These are phyloP conservation scores for Phytophthora sp. DNA, from an alignment of 352 stramenopile species.

Conservation along the genomic window DNA sequence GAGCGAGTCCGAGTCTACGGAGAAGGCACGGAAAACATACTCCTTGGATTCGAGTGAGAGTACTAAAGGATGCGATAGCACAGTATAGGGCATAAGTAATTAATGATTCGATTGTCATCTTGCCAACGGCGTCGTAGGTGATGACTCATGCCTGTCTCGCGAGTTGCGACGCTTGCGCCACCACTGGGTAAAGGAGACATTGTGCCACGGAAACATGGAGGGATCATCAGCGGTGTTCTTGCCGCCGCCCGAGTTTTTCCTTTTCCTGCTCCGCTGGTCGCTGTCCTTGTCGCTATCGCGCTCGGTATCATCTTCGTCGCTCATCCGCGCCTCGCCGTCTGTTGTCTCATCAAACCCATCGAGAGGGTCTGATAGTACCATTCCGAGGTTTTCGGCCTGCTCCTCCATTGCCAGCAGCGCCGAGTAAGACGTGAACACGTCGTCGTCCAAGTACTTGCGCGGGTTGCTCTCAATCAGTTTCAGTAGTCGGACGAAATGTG, in stretches of 20 bases:
- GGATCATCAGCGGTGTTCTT: slow-evolving; percentile 33
- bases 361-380: slow-evolving; percentile 34
- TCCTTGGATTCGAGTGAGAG: slow-evolving; percentile 71
- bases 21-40: slow-evolving; percentile 49
- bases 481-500: slow-evolving; percentile 87
- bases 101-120: slow-evolving; percentile 23
- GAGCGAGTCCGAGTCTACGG: slow-evolving; percentile 66
- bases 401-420: slow-evolving; percentile 75
- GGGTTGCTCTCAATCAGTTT: slow-evolving; percentile 90
- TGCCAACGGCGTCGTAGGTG: slow-evolving; percentile 12
- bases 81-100: slow-evolving; percentile 9
- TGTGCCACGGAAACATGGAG: slow-evolving; percentile 73
- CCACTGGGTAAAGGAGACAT: slow-evolving; percentile 82
- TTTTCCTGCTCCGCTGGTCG: slow-evolving; percentile 32
- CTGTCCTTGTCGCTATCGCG: slow-evolving; percentile 29
- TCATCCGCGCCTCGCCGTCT: slow-evolving; percentile 66
- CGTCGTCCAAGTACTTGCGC: slow-evolving; percentile 89
- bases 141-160: slow-evolving; percentile 24
- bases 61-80: neutral
- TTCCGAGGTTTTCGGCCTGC: slow-evolving; percentile 39
- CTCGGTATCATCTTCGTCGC: slow-evolving; percentile 59
- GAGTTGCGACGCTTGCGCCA: slow-evolving; percentile 61
- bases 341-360: slow-evolving; percentile 66
- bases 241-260: slow-evolving; percentile 29
- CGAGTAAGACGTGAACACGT: slow-evolving; percentile 82